Evolutionary conservation across 441 rosid species (phyloP).

Genomic region (Croton setiger): DNA sequence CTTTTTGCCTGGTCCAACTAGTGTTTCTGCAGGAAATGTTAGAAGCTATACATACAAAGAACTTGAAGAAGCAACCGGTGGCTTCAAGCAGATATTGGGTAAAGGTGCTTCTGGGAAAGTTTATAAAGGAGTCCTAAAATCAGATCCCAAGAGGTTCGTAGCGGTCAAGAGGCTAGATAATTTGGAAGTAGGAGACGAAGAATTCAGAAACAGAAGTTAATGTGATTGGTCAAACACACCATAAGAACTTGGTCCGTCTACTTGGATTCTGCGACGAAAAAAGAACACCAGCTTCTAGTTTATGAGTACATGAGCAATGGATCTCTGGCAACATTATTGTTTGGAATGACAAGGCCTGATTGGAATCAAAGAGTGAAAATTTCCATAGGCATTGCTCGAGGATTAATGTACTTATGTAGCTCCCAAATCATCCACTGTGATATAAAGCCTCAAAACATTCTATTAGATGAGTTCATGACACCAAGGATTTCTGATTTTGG

Average conservation of each 20-base stretch:
- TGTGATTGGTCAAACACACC: conserved; percentile 26
- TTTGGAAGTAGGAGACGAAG: conserved; percentile 20
- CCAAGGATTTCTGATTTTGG: conserved; percentile 32
- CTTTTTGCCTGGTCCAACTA: neutral
- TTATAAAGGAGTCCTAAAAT: conserved; percentile 21
- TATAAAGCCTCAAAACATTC: conserved; percentile 33
- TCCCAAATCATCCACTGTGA: conserved; percentile 32
- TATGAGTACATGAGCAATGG: conserved; percentile 28
- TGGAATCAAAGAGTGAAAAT: conserved; percentile 26
- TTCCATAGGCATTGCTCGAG: conserved; percentile 25
- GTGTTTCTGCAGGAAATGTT: neutral
- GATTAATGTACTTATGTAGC: conserved; percentile 31
- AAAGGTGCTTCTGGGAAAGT: conserved; percentile 32
- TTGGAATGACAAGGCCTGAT: conserved; percentile 20
- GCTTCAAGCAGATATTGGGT: conserved; percentile 22
- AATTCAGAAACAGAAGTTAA: conserved; percentile 29
- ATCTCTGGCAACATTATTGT: conserved; percentile 21
- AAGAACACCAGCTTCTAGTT: conserved; percentile 20
- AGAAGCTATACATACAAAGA: neutral
- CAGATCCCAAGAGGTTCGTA: neutral
- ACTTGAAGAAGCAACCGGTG: conserved; percentile 15
- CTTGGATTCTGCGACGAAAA: conserved; percentile 28
- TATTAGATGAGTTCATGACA: conserved; percentile 19
- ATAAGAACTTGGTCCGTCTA: conserved; percentile 23
- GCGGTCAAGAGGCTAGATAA: conserved; percentile 25